Conservation (phyloP, 306 rosid species). For the Macrotyloma uniflorum region DNA sequence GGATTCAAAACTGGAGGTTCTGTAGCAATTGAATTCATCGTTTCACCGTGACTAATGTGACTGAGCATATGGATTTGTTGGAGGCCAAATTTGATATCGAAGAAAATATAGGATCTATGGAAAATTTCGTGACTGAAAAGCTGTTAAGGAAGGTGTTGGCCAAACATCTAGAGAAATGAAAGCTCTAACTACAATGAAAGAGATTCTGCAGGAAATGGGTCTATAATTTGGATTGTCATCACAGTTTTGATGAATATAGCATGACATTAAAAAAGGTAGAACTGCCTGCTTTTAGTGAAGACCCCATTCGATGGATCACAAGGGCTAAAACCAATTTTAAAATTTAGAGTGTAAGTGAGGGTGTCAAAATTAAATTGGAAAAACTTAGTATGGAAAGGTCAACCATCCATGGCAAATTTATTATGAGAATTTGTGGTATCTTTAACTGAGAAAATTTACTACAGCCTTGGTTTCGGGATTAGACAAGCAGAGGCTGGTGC, state of each 20-base stretch:
- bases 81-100: background rate
- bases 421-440: background rate
- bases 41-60: background rate
- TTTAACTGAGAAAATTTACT: background rate
- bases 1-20: background rate
- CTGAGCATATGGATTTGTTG: background rate
- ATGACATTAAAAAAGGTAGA: background rate
- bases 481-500: background rate
- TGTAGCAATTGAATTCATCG: background rate
- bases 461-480: background rate
- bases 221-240: background rate
- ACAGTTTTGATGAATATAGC: background rate
- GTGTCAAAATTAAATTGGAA: background rate
- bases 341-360: background rate
- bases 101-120: background rate
- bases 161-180: background rate
- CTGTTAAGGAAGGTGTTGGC: background rate
- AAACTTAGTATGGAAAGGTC: background rate
- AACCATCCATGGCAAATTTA: background rate
- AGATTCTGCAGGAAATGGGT: background rate
- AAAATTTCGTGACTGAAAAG: background rate
- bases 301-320: background rate
- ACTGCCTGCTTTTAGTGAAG: background rate
- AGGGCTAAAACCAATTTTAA: background rate
- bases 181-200: background rate